phyloP scores from a whole-genome alignment of 768 basidiomycete genomes.

The Tylopilus sp. region DNA sequence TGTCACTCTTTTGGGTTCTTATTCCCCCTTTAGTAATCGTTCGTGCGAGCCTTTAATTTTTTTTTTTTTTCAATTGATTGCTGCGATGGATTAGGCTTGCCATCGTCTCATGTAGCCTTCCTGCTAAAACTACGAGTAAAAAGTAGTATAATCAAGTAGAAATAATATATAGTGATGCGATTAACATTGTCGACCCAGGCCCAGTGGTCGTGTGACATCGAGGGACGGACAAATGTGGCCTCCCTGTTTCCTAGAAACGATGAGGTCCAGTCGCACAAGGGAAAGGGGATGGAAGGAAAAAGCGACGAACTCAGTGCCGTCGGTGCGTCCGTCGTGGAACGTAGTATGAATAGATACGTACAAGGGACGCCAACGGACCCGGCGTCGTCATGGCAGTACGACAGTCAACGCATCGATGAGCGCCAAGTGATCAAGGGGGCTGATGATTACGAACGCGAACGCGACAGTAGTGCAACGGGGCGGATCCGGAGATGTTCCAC shows the following conservation, averaged over 20 bases:
- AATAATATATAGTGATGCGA: background rate
- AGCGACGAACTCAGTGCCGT: no score
- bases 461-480: no score
- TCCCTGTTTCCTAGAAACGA: background rate
- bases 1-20: slow-evolving; percentile 2
- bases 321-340: no score
- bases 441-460: no score
- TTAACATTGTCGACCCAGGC: background rate
- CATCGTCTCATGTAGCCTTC: background rate
- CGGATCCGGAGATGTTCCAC: no score
- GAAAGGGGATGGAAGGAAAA: background rate
- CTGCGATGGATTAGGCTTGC: background rate
- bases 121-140: background rate
- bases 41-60: slow-evolving; percentile 1
- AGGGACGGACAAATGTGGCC: background rate
- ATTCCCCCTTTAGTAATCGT: background rate
- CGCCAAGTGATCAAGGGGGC: no score
- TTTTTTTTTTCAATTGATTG: background rate
- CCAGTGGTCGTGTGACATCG: background rate
- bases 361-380: no score
- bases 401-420: no score
- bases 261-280: background rate
- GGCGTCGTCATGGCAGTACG: no score
- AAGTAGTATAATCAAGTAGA: slow-evolving; percentile 3
- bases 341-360: no score